A percentile compares a stretch with the other conserved stretches of the same genome.
Conservation (phyloP, 1,284 basidiomycete genomes). For the Malassezia psittaci region DNA sequence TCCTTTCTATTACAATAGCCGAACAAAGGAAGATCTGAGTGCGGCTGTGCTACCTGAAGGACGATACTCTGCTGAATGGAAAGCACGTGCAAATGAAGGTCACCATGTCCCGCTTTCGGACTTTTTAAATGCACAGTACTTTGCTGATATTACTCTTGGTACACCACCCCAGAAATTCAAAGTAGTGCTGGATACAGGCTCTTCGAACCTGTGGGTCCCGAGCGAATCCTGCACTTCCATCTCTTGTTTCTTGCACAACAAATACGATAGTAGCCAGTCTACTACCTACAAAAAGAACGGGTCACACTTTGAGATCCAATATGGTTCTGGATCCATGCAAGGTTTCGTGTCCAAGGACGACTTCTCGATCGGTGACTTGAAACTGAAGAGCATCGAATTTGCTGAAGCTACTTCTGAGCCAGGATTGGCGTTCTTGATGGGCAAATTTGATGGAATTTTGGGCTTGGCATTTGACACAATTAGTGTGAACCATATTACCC, state of each 20-base stretch:
- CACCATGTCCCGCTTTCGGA: slow-evolving; percentile 84
- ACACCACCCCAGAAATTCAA: slow-evolving; percentile 62
- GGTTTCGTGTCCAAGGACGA: slow-evolving; percentile 84
- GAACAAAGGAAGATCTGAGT: slow-evolving; percentile 54
- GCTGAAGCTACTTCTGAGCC: slow-evolving; percentile 95
- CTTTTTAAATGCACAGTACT: slow-evolving; percentile 98
- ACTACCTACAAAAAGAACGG: slow-evolving; percentile 87
- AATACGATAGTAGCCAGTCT: slow-evolving; percentile 76
- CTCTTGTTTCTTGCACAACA: slow-evolving; percentile 91
- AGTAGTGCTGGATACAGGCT: slow-evolving; percentile 78
- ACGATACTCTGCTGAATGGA: slow-evolving; percentile 28
- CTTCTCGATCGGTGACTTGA: slow-evolving; percentile 73
- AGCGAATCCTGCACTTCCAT: slow-evolving; percentile 80
- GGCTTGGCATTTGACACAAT: slow-evolving; percentile 95
- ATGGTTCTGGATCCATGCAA: slow-evolving; percentile 93
- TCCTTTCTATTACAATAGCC: slow-evolving; percentile 49
- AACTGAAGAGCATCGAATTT: slow-evolving; percentile 71
- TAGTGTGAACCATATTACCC: slow-evolving; percentile 81
- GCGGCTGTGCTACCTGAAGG: slow-evolving; percentile 40
- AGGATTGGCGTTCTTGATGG: slow-evolving; percentile 82
- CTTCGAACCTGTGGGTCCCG: slow-evolving; percentile 89
- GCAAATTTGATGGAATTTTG: slow-evolving; percentile 87
- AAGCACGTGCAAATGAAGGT: slow-evolving; percentile 57
- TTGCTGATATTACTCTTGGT: slow-evolving; percentile 73
- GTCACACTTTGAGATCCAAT: slow-evolving; percentile 79